Conservation (phyloP, 352 stramenopile species). For the Blastocystis sp. region DNA sequence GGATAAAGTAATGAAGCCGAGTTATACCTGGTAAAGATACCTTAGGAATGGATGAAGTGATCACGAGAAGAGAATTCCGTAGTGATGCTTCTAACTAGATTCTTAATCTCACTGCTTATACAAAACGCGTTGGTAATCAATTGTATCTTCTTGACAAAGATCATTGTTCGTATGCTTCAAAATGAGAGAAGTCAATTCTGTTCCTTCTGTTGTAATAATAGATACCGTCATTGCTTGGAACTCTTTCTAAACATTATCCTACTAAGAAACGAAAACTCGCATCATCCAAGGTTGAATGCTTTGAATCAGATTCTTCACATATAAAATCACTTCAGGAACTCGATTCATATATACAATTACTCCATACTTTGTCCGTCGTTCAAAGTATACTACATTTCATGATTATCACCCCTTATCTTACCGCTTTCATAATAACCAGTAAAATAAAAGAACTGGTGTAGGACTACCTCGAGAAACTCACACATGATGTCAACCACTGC, state of each 20-base stretch:
- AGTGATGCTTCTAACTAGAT: not conserved
- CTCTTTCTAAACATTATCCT: not conserved
- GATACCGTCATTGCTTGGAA: not conserved
- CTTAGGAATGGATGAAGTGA: not conserved
- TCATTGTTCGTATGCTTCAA: not conserved
- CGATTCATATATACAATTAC: not conserved
- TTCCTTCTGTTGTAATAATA: not conserved
- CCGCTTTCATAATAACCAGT: not conserved
- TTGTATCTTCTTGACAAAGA: not conserved
- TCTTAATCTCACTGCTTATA: not conserved
- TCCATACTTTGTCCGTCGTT: not conserved
- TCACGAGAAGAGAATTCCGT: not conserved
- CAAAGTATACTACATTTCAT: not conserved
- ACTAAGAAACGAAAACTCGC: not conserved
- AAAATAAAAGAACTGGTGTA: conserved; percentile 38
- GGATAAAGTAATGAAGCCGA: no score
- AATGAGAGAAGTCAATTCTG: not conserved
- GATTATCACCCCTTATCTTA: not conserved
- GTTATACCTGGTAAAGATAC: not conserved
- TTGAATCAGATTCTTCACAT: not conserved
- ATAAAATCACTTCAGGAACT: conserved; percentile 1
- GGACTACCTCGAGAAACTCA: conserved; percentile 18
- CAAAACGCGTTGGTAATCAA: not conserved
- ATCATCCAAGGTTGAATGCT: conserved; percentile 3
- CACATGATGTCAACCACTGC: conserved; percentile 17